Percentiles rank a stretch among this genome's conserved stretches.
phyloP scores from a whole-genome alignment of 768 basidiomycete genomes.

The Pleurotus djamor region DNA sequence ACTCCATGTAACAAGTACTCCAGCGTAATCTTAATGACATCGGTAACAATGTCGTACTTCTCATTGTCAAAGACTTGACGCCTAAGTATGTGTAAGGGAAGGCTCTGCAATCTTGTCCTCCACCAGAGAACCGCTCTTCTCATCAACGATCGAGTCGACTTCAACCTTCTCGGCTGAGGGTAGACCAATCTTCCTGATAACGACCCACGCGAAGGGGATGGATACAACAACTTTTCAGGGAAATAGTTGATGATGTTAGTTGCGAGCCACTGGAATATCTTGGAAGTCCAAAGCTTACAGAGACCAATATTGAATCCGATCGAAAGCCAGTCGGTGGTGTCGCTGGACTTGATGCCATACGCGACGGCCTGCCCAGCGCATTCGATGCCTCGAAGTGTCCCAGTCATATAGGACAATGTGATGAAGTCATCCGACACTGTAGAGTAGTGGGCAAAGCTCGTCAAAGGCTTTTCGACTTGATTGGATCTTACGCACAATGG shows the following conservation, averaged over 20 bases:
- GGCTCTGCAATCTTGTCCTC: neutral
- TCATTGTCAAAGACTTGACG: neutral
- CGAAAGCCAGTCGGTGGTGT: conserved; percentile 29
- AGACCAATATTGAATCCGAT: conserved; percentile 28
- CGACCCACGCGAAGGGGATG: conserved; percentile 26
- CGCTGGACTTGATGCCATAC: conserved; percentile 27
- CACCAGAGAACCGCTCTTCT: neutral
- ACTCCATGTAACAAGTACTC: neutral
- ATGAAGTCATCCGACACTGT: conserved; percentile 31
- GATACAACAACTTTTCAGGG: conserved; percentile 21
- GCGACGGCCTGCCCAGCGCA: conserved; percentile 30
- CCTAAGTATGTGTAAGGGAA: neutral
- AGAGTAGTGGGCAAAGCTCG: neutral
- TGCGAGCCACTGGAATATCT: no score
- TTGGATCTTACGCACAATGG: conserved; percentile 17
- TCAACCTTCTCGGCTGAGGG: conserved; percentile 21
- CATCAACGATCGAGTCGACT: conserved; percentile 11
- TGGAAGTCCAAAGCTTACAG: no score
- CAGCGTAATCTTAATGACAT: neutral
- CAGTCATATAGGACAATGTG: conserved; percentile 29
- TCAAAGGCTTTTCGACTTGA: neutral
- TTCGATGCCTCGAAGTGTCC: conserved; percentile 27
- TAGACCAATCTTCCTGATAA: conserved; percentile 27
- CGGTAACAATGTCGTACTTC: neutral
- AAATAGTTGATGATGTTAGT: neutral